Evolutionary conservation across 2,329 filamentous ascomycete genomes (phyloP), one percentile per base, ranked within the genome.

Genomic region (Colletotrichum sp.): DNA sequence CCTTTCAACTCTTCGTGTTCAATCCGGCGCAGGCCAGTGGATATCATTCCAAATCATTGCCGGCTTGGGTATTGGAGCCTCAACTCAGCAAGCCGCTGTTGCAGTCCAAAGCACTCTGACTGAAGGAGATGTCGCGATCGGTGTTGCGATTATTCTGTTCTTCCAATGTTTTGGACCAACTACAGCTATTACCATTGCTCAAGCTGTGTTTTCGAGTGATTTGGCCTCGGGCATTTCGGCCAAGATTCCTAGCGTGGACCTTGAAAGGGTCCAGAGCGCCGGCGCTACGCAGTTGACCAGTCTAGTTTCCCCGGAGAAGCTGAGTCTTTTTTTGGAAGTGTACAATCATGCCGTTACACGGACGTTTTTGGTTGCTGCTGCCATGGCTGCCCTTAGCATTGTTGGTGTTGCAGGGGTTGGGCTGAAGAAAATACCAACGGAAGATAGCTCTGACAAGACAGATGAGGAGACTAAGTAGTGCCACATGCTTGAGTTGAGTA

Each of bases 1-100:
- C 3, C 49, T 75, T 1, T 76, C 73, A 12, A 72, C 73, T 3
- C 73, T 76, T 11, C 44, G 39, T 19, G 36, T 44, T 8, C 32
- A 80, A 59, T 83, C 84, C 8, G 70, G 77, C 5, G 78, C 82
- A 7, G 72, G 72, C 6, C 79, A 81, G 59, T 87, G 85, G 85
- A 84, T 85, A 34, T 83, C 73, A 3, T 76, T 73, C 8, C 73
- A 76, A 27, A 62, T 75, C 52, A 52, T 75, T 4, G 72, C 72
- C 3, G 72, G 72, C 2, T 44, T 75, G n/a, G 72, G 72, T 0
- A 72, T 75, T 44, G 72, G 72, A 2, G 55, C 36, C 1, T 71
- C 72, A 19, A 75, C 72, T 12, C 72, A 75, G 19, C 72, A 75
- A 34, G 69, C 72, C 8, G 72, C 72, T 16, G 69, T 75, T 4